Base-by-base conservation (phyloP, 805 yeast genomes). In the Isabelozyma rhagii region DNA sequence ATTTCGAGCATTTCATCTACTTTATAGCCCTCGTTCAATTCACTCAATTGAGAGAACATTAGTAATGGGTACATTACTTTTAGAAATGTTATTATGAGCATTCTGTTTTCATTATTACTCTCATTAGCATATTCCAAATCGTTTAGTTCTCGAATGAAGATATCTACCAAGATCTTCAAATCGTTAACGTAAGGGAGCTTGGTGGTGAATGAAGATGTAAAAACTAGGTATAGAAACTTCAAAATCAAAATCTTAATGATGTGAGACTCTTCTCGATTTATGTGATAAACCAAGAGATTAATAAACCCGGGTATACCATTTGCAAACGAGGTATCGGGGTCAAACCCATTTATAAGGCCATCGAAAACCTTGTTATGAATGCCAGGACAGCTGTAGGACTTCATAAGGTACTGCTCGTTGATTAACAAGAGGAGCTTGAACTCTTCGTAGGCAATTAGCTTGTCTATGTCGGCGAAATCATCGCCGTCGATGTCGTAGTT, bases 331-430 rank as follows among this genome's bases (percentile, higher is more conserved):
- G 43, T 36, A 42, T 76, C 72, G 27, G 46, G 62, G 11, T 71
- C 56, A 27, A 70, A 68, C n/a, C 76, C 70, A 29, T 67, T 61
- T 39, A 78, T 68, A 48, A 92, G 63, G 3, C 79, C 77, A 4
- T 76, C 72, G 58, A 87, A 81, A 1, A 88, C 85, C 50, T 60
- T 57, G 54, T 78, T 79, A 57, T 83, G 80, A 25, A 54, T 45
- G 1, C 52, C 52, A 1, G 55, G 47, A 38, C 63, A 58, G 4
- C 66, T 50, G 64, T 75, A 58, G 55, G 77, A 64, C 56, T 73
- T 53, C 81, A 89, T 85, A 85, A 92, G 82, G 66, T 82, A 92
- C 66, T 92, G 97, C 63, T 92, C 97, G 66, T 92, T 92, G 25
- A 92, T 71, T 1, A 90, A 84, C 39, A 92, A 70, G 10, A 92